Percentiles rank a stretch among this genome's conserved stretches.
Evolutionary conservation across 2,329 filamentous ascomycete genomes (phyloP).

Genomic region (Stagonosporopsis vannaccii): DNA sequence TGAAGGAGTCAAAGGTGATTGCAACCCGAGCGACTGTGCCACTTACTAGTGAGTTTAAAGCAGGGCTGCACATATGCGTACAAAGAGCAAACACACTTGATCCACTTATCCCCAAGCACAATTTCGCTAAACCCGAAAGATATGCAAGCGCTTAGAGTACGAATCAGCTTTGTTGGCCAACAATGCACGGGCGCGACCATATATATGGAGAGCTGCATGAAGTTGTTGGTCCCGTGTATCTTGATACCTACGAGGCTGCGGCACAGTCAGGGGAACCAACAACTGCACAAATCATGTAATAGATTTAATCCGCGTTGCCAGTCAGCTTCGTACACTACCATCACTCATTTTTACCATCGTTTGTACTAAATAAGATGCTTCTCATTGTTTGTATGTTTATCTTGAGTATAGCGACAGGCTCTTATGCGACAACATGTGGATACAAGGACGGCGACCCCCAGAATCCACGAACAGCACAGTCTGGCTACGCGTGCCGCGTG

Average conservation of each 20-base stretch:
- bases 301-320: neutral
- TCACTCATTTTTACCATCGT: conserved; percentile 3
- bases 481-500: conserved; percentile 21
- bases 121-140: conserved; percentile 9
- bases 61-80: conserved; percentile 1
- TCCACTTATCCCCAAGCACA: conserved; percentile 10
- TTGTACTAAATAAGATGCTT: conserved; percentile 1
- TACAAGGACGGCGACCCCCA: conserved; percentile 20
- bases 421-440: conserved; percentile 20
- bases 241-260: conserved; percentile 5
- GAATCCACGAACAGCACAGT: conserved; percentile 7
- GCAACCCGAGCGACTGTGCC: conserved; percentile 11
- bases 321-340: conserved; percentile 1
- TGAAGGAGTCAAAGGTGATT: conserved; percentile 4
- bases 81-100: conserved; percentile 10
- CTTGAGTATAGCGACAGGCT: conserved; percentile 13
- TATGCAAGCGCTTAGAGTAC: conserved; percentile 7
- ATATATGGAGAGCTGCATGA: neutral
- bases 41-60: neutral
- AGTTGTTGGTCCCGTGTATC: neutral
- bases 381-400: neutral
- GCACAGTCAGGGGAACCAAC: conserved; percentile 1
- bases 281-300: conserved; percentile 1
- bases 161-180: conserved; percentile 2
- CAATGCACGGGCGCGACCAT: neutral